A percentile compares a stretch with the other conserved stretches of the same genome.
These are phyloP conservation scores for Penicillium alfredii DNA, from an alignment of 495 filamentous ascomycete species.

Conservation along the genomic window DNA sequence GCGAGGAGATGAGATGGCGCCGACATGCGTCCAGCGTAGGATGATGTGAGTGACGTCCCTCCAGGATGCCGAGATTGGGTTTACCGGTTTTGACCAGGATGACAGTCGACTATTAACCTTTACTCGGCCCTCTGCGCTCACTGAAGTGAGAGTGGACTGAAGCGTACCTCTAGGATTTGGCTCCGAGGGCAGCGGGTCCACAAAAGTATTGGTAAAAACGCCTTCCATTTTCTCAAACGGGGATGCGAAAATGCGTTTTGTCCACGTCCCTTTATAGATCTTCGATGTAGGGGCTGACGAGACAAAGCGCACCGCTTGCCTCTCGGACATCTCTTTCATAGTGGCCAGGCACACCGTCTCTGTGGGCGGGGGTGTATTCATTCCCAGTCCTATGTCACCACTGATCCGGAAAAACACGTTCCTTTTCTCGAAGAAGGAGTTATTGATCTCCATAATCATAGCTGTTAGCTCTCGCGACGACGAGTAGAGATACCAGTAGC, in stretches of 20 bases:
- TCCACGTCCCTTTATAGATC: slow-evolving; percentile 13
- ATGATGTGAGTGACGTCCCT: slow-evolving; percentile 2
- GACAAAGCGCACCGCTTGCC: slow-evolving; percentile 2
- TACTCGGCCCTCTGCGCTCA: background rate
- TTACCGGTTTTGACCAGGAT: slow-evolving; percentile 3
- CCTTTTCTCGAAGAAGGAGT: slow-evolving; percentile 67
- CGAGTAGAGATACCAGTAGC: slow-evolving; percentile 76
- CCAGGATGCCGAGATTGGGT: slow-evolving; percentile 4
- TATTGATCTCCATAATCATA: slow-evolving; percentile 72
- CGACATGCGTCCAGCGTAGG: slow-evolving; percentile 2
- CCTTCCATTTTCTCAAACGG: slow-evolving; percentile 24
- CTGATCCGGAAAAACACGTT: slow-evolving; percentile 20
- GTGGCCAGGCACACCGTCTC: background rate
- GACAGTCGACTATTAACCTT: slow-evolving; percentile 11
- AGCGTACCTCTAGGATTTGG: slow-evolving; percentile 2
- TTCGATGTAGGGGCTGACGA: slow-evolving; percentile 8
- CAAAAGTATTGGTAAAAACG: slow-evolving; percentile 1
- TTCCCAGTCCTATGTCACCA: slow-evolving; percentile 1
- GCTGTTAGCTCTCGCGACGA: slow-evolving; percentile 48
- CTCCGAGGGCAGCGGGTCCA: slow-evolving; percentile 4
- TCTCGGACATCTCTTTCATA: background rate
- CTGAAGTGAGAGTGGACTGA: slow-evolving; percentile 4
- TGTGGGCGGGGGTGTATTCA: background rate
- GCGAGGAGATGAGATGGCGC: background rate
- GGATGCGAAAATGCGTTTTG: slow-evolving; percentile 17